Conservation (phyloP, 2,329 filamentous ascomycete genomes). For the Colletotrichum abscissum region DNA sequence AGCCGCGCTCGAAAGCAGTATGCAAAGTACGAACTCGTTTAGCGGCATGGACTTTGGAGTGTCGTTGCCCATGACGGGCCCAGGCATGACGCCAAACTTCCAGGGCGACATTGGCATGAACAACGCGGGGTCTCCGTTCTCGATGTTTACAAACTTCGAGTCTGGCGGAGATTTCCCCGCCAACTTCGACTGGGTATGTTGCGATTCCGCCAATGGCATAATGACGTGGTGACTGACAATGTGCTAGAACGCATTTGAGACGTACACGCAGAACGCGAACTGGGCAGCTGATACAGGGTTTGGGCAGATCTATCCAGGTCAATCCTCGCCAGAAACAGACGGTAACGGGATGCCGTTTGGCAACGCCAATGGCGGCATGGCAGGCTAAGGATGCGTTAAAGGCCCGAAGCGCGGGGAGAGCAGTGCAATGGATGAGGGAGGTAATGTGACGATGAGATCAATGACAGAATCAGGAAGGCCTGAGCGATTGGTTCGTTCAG, state of each 20-base stretch:
- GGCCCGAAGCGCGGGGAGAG: neutral
- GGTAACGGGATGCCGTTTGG: constrained; percentile 18
- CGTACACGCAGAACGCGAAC: constrained; percentile 65
- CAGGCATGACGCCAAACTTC: constrained; percentile 51
- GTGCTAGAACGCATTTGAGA: constrained; percentile 65
- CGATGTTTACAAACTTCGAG: constrained; percentile 61
- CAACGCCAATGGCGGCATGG: constrained; percentile 18
- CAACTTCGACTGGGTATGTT: constrained; percentile 70
- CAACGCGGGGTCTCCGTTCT: constrained; percentile 58
- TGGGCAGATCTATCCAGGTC: constrained; percentile 51
- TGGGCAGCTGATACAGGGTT: constrained; percentile 65
- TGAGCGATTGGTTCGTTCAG: neutral
- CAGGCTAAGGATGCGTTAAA: constrained; percentile 8
- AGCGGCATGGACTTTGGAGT: constrained; percentile 57
- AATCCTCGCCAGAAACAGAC: constrained; percentile 30
- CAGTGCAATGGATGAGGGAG: neutral
- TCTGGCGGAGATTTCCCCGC: constrained; percentile 52
- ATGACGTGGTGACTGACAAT: constrained; percentile 29
- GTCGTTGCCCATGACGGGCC: constrained; percentile 43
- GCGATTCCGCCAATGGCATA: neutral
- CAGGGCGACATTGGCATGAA: constrained; percentile 47
- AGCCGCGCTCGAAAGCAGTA: constrained; percentile 40
- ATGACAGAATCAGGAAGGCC: constrained; percentile 12
- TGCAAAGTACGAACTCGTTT: constrained; percentile 55
- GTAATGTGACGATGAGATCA: constrained; percentile 18